A percentile compares a stretch with the other conserved stretches of the same genome.
phyloP scores from a whole-genome alignment of 225 moss, liverwort and hornwort species.

The Ulota crispa region DNA sequence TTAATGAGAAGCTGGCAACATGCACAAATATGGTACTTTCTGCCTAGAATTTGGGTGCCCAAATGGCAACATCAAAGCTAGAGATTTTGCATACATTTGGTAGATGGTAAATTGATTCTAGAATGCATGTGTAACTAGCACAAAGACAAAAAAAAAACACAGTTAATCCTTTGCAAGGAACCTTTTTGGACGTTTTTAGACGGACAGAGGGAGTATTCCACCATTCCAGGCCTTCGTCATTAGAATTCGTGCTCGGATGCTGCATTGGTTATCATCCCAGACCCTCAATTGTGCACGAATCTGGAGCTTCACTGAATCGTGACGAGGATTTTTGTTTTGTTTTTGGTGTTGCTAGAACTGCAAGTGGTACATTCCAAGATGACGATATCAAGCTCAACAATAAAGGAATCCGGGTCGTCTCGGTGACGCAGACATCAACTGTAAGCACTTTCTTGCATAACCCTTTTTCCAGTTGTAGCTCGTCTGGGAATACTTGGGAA shows the following conservation, averaged over 20 bases:
- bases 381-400: conserved; percentile 58
- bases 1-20: no score
- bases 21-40: no score
- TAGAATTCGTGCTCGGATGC: not conserved
- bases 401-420: conserved; percentile 51
- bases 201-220: no score
- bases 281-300: not conserved
- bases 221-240: not conserved
- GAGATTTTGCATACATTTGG: no score
- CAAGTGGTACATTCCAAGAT: conserved; percentile 57
- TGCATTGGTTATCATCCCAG: not conserved
- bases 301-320: not conserved
- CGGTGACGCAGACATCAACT: conserved; percentile 45
- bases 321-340: not conserved
- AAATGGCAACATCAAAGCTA: no score
- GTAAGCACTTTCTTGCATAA: conserved; percentile 21
- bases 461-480: not conserved
- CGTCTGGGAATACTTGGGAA: not conserved
- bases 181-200: no score
- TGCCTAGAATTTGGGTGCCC: no score
- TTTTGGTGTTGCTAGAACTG: conserved; percentile 37
- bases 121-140: no score
- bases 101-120: no score
- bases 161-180: no score
- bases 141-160: no score